These are phyloP conservation scores for Rubia tinctorum DNA, from an alignment of 305 asterid species.

Conservation along the genomic window DNA sequence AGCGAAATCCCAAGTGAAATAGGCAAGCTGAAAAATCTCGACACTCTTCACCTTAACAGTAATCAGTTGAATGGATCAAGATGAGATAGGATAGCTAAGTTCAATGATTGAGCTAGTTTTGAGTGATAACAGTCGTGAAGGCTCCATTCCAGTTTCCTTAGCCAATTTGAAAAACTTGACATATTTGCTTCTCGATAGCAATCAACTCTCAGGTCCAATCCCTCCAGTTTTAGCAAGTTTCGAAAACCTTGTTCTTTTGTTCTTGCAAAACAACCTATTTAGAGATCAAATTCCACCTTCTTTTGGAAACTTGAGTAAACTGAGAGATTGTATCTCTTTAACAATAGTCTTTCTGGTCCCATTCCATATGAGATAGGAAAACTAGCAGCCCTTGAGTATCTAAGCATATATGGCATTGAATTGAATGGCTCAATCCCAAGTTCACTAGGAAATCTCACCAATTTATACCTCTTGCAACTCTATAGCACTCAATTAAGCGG, in stretches of 20 bases:
- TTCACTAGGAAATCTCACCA: constrained; percentile 52
- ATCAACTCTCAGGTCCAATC: constrained; percentile 2
- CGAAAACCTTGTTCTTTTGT: background rate
- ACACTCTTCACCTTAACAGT: constrained; percentile 11
- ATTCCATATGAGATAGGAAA: constrained; percentile 69
- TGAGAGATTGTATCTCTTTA: background rate
- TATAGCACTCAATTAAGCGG: constrained; percentile 33
- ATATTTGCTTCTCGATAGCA: background rate
- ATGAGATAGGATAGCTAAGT: constrained; percentile 19
- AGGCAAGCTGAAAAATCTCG: constrained; percentile 22
- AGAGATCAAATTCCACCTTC: background rate
- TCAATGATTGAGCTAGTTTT: constrained; percentile 15
- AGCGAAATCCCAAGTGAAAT: constrained; percentile 27
- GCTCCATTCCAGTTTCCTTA: constrained; percentile 21
- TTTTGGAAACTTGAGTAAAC: background rate
- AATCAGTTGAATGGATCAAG: constrained; percentile 24
- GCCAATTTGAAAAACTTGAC: constrained; percentile 23
- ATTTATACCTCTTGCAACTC: background rate
- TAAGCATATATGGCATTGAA: constrained; percentile 70
- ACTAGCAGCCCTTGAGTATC: constrained; percentile 42
- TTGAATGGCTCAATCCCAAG: constrained; percentile 58
- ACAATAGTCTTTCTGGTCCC: background rate
- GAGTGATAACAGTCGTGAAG: constrained; percentile 12
- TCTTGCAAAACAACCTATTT: background rate
- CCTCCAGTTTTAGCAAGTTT: background rate